Percentiles rank a stretch among this genome's conserved stretches.
Evolutionary conservation across 306 rosid genomes (phyloP).

Genomic region (Neltuma alba): DNA sequence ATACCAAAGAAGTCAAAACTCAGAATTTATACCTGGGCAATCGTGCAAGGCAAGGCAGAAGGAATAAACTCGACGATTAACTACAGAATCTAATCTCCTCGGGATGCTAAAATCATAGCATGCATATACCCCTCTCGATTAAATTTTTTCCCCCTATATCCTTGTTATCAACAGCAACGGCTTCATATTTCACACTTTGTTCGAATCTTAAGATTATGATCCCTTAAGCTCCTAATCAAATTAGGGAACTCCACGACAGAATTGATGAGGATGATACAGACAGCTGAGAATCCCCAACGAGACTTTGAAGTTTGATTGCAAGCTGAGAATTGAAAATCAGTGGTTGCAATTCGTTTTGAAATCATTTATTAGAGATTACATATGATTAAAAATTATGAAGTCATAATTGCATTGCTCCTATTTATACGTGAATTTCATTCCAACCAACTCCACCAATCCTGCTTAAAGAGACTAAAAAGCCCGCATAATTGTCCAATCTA

Average conservation of each 20-base stretch:
- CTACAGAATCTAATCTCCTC: background rate
- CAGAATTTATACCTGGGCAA: background rate
- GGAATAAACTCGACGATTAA: background rate
- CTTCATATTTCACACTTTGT: background rate
- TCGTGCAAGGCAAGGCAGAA: background rate
- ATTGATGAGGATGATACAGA: background rate
- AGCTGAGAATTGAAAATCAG: constrained; percentile 11
- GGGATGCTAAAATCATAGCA: too few relatives aligned
- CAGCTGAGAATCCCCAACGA: background rate
- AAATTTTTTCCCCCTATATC: background rate
- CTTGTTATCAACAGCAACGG: background rate
- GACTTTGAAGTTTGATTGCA: constrained; percentile 20
- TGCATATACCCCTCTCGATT: background rate
- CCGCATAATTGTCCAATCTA: background rate
- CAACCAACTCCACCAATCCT: constrained; percentile 10
- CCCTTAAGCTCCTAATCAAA: background rate
- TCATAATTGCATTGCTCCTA: background rate
- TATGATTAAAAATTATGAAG: background rate
- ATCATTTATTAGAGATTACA: constrained; percentile 5
- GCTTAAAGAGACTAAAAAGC: background rate
- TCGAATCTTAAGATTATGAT: background rate
- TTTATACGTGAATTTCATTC: constrained; percentile 2
- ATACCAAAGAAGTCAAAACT: too few relatives aligned
- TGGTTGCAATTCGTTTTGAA: constrained; percentile 12
- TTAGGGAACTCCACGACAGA: background rate